Evolutionary conservation across 345 rosid species (phyloP).

Genomic region (Orychophragmus violaceus): DNA sequence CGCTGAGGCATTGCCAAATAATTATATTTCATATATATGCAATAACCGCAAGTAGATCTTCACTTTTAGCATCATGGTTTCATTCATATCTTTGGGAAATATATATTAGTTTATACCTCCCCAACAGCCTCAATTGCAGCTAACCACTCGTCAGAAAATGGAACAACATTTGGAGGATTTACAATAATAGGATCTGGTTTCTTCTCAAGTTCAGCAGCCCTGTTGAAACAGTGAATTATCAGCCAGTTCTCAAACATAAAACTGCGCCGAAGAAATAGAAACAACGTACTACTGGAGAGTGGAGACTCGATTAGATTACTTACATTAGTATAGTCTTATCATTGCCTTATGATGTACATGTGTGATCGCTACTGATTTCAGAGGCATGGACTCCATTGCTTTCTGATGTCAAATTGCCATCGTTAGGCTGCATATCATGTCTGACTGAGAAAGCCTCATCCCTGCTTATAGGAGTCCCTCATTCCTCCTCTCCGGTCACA

Average conservation of each 20-base stretch:
- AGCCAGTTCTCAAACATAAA: too few species aligned
- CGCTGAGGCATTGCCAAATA: constrained; percentile 5
- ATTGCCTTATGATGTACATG: constrained; percentile 23
- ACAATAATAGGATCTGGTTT: too few species aligned
- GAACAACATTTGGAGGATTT: constrained; percentile 53
- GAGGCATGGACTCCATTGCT: too few species aligned
- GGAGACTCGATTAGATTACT: constrained; percentile 27
- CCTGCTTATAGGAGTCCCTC: constrained; percentile 2
- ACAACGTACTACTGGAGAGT: not conserved
- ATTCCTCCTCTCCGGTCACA: constrained; percentile 18
- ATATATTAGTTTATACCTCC: constrained; percentile 48
- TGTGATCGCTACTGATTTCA: too few species aligned
- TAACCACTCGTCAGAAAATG: constrained; percentile 94
- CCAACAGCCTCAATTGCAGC: constrained; percentile 92
- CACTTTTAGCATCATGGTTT: not conserved
- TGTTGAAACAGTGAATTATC: too few species aligned
- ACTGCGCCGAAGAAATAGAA: constrained; percentile 23
- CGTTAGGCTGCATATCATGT: too few species aligned
- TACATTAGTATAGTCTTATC: constrained; percentile 31
- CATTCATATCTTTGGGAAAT: not conserved
- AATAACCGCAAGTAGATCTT: not conserved
- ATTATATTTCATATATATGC: not conserved
- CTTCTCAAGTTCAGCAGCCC: too few species aligned
- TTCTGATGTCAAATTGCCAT: too few species aligned
- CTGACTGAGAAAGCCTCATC: constrained; percentile 13